Percentiles rank a stretch among this genome's conserved stretches.
phyloP scores from a whole-genome alignment of 2,329 filamentous ascomycete species.

The Nemania serpens region DNA sequence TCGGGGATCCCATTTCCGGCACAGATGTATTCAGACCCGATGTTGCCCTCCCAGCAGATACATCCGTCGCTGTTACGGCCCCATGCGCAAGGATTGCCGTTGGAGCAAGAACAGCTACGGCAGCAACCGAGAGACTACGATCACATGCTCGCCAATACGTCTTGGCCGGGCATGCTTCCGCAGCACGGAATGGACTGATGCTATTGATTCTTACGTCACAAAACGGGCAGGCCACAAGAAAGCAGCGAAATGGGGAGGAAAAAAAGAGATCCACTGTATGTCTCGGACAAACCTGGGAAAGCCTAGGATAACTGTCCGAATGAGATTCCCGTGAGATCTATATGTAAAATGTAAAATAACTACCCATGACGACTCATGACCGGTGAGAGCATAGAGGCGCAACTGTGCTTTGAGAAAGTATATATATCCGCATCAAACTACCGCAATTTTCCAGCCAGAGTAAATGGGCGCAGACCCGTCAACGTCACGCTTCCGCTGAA shows the following conservation, averaged over 20 bases:
- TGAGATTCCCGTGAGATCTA: slow-evolving; percentile 4
- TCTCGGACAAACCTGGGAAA: slow-evolving; percentile 21
- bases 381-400: slow-evolving; percentile 19
- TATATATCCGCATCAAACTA: background rate
- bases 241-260: slow-evolving; percentile 22
- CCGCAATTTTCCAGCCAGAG: background rate
- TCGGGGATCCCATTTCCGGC: slow-evolving; percentile 49
- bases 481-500: slow-evolving; percentile 4
- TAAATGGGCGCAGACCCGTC: slow-evolving; percentile 7
- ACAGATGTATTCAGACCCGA: slow-evolving; percentile 52
- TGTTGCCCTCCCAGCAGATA: slow-evolving; percentile 48
- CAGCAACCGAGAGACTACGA: slow-evolving; percentile 50
- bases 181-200: slow-evolving; percentile 36
- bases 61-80: slow-evolving; percentile 41
- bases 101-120: slow-evolving; percentile 40
- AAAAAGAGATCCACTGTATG: slow-evolving; percentile 38
- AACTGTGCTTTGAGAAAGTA: slow-evolving; percentile 7
- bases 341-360: slow-evolving; percentile 17
- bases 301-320: background rate
- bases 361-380: slow-evolving; percentile 24
- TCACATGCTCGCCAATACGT: slow-evolving; percentile 51
- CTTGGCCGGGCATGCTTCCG: slow-evolving; percentile 41
- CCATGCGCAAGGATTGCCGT: slow-evolving; percentile 32
- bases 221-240: slow-evolving; percentile 4
- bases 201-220: slow-evolving; percentile 19